Evolutionary conservation across 23 red algal genomes (phyloP), one percentile per base, ranked within the genome.

Genomic region (Gracilaria vermiculophylla): DNA sequence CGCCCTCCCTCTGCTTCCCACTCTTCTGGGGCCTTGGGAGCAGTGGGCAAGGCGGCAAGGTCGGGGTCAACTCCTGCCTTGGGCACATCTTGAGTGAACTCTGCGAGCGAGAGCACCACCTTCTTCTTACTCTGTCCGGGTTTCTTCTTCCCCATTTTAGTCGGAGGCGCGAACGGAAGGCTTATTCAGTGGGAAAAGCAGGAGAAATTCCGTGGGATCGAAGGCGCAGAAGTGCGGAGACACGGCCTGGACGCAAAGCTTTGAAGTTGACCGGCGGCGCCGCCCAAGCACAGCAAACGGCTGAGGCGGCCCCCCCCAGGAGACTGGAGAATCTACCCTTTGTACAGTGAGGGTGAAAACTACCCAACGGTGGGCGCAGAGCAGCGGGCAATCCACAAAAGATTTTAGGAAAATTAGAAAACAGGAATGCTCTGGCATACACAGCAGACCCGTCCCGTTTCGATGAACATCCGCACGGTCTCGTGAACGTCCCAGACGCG

Each of bases 1-100:
- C 85, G 85, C 15, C 85, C 85, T 5, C 85, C 85, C 10, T 25
- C 51, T 5, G 85, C 85, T 43, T 89, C 85, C 85, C 85, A 89
- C 35, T 89, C 85, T 15, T 89, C 85, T 19, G 85, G 47, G 25
- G 69, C 70, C 51, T 89, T 89, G 50, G 85, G 85, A 24, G 85
- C 85, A 9, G 85, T 65, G 31, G 85, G 85, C 2, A 89, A 71
- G 11, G 85, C 28, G 16, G 70, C 52, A 19, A 89, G 34, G 23
- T 75, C 50, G 37, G 48, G 36, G 72, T 76, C 56, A 2, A 60
- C 70, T 40, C 85, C 72, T 4, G 49, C 81, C 0, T 13, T 32
- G 12, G 39, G 54, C 10, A 69, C 72, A 54, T 76, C 85, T 53
- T 76, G 70, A 16, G 67, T 89, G 39, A 89, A 89, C n/a, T 89